Evolutionary conservation across 2,329 filamentous ascomycete genomes (phyloP).

Genomic region (Pleomassaria siparia): DNA sequence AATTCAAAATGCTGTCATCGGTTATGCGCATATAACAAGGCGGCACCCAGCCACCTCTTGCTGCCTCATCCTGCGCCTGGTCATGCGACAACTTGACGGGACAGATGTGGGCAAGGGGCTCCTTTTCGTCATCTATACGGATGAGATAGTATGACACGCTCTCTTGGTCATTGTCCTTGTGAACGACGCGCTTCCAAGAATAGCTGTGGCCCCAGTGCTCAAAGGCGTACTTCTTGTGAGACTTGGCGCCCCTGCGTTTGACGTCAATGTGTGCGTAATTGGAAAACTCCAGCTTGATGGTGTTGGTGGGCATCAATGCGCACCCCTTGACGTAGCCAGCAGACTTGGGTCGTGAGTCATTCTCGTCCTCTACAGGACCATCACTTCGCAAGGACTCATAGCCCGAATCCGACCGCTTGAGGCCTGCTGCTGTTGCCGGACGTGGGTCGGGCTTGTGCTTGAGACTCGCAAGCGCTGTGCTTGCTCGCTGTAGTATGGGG

Average conservation of each 20-base stretch:
- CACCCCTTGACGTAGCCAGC: conserved; percentile 43
- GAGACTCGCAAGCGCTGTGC: conserved; percentile 59
- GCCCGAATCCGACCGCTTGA: conserved; percentile 61
- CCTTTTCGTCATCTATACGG: conserved; percentile 63
- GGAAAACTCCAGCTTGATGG: conserved; percentile 88
- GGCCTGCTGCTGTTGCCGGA: conserved; percentile 42
- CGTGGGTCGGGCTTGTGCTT: conserved; percentile 58
- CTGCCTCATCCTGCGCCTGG: conserved; percentile 70
- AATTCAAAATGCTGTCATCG: conserved; percentile 68
- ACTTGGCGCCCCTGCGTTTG: conserved; percentile 65
- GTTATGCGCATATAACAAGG: conserved; percentile 90
- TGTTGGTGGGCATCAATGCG: conserved; percentile 64
- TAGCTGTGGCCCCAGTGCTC: conserved; percentile 91
- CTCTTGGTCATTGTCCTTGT: conserved; percentile 64
- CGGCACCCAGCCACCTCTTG: conserved; percentile 84
- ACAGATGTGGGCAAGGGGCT: conserved; percentile 77
- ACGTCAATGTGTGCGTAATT: conserved; percentile 95
- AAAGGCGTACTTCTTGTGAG: conserved; percentile 80
- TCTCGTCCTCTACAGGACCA: conserved; percentile 16
- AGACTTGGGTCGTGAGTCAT: conserved; percentile 34
- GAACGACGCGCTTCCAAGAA: conserved; percentile 74
- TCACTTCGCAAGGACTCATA: conserved; percentile 51
- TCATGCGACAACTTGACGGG: conserved; percentile 73
- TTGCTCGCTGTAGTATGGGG: conserved; percentile 59
- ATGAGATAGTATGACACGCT: conserved; percentile 79